Evolutionary conservation across 257 asterid species (phyloP).

Genomic region (Schizonepeta tenuifolia): DNA sequence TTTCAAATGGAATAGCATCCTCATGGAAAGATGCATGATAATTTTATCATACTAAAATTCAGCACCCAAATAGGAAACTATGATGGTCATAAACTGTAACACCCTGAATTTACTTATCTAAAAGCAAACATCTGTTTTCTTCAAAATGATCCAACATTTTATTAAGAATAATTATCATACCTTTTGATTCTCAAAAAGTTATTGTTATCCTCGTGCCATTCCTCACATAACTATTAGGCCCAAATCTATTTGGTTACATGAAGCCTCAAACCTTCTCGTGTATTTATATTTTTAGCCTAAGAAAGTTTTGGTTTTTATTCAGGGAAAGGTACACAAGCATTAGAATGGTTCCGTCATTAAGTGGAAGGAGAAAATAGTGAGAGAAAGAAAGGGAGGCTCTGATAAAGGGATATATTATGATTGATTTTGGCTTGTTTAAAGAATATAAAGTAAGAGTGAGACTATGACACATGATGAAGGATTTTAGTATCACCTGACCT

Average conservation of each 20-base stretch:
- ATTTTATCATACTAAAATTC: constrained; percentile 6
- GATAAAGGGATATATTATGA: no score
- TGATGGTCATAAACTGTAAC: constrained; percentile 10
- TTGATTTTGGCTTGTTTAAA: no score
- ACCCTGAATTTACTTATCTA: neutral
- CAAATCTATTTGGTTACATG: neutral
- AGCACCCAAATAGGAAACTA: neutral
- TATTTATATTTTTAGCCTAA: no score
- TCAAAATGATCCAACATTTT: neutral
- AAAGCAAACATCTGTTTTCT: neutral
- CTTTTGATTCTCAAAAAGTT: neutral
- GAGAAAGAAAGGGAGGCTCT: no score
- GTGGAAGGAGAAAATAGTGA: no score
- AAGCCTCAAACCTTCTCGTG: neutral
- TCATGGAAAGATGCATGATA: constrained; percentile 8
- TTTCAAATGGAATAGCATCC: neutral
- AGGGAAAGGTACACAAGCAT: no score
- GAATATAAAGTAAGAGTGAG: no score
- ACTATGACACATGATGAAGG: no score
- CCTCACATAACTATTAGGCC: neutral
- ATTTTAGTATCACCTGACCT: no score
- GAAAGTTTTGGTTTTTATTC: no score
- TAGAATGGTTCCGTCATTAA: no score
- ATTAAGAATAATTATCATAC: neutral
- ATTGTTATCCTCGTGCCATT: neutral